Base-by-base conservation (phyloP, 2,329 filamentous ascomycete genomes). In the Penicillium sp. region DNA sequence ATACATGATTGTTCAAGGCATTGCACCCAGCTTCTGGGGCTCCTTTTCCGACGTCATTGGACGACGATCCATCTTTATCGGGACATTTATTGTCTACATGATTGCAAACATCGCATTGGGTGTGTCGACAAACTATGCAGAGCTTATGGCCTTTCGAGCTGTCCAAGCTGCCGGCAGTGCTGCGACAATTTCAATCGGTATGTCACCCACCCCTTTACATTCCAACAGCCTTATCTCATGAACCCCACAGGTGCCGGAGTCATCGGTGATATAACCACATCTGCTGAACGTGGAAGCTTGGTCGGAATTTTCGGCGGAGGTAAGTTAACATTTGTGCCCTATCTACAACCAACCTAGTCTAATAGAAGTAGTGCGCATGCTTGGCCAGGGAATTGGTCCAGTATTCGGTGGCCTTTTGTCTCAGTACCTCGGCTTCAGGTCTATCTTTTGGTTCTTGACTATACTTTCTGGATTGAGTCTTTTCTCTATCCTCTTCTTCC, bases 1-100 rank as follows among this genome's bases (percentile, higher is more conserved):
- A 31, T 83, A 83, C 58, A 77, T 81, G 66, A 71, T 82, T 46
- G 68, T 81, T 3, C 81, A 83, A 66, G 81, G 78, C 5, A 64
- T 83, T 14, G 75, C 78, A 3, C 80, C 81, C 0, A 69, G 75
- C 3, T 69, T 83, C 47, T 82, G 78, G 76, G 78, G 76, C 7
- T 73, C 79, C 0, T 66, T 83, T 8, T 79, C 79, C 0, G 81
- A 83, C 57, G 68, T 69, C 0, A 56, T 76, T 5, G 81, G 81
- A 0, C 73, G 81, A 3, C 73, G 80, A 13, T 68, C 71, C 0
- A 72, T 77, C n/a, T 81, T 78, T 52, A 70, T 75, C 13, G 73
- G 71, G 21, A 78, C 78, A 1, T 78, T 83, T 29, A 28, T 70
- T 19, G 74, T 83, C 9, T 83, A 81, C 49, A 72, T 80, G 3